phyloP scores from a whole-genome alignment of 2,329 filamentous ascomycete species.

The Alternaria consortialis region DNA sequence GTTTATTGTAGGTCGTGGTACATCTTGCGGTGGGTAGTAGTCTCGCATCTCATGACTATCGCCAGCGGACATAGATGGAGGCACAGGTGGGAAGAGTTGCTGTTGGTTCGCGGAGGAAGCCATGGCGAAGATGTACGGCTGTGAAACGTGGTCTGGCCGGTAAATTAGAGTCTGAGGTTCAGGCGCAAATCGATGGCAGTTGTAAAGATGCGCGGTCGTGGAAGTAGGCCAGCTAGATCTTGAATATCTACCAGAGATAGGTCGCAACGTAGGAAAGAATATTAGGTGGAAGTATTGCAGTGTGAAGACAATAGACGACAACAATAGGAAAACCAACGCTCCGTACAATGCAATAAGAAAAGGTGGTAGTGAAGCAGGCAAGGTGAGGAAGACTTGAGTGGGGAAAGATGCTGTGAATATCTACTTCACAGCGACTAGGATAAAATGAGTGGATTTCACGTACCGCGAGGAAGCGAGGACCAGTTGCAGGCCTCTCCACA shows the following conservation, averaged over 20 bases:
- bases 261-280: conserved; percentile 19
- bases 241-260: conserved; percentile 46
- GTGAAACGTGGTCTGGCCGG: conserved; percentile 42
- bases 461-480: conserved; percentile 54
- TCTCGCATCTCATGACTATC: conserved; percentile 67
- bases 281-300: conserved; percentile 30
- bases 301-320: conserved; percentile 27
- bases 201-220: conserved; percentile 12
- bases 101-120: conserved; percentile 62
- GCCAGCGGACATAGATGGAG: conserved; percentile 68
- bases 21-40: conserved; percentile 65
- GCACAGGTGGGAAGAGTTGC: conserved; percentile 63
- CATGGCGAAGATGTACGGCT: conserved; percentile 49
- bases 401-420: conserved; percentile 32
- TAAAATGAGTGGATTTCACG: conserved; percentile 46
- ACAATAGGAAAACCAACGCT: conserved; percentile 40
- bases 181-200: conserved; percentile 4
- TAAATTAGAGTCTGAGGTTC: conserved; percentile 41
- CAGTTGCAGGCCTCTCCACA: conserved; percentile 44
- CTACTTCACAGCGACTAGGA: conserved; percentile 38
- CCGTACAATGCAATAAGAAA: conserved; percentile 51
- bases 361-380: conserved; percentile 30
- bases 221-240: conserved; percentile 29
- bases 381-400: conserved; percentile 27
- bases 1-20: conserved; percentile 65